phyloP scores from a whole-genome alignment of 2,329 filamentous ascomycete genomes.

The Sporothrix phasma region DNA sequence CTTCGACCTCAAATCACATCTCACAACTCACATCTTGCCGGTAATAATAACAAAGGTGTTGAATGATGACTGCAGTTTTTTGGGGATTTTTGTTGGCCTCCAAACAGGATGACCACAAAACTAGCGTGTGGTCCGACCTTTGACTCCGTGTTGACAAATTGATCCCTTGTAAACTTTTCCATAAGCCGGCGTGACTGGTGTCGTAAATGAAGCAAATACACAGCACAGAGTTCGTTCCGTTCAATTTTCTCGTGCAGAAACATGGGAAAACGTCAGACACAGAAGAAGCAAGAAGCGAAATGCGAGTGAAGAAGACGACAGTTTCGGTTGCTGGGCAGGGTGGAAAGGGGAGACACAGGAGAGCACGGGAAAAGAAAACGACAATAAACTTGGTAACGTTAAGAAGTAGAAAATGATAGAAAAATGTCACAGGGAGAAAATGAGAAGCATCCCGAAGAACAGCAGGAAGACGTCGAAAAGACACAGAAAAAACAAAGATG shows the following conservation, averaged over 20 bases:
- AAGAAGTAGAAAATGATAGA: background rate
- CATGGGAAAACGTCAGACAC: background rate
- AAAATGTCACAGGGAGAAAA: background rate
- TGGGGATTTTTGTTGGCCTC: conserved; percentile 7
- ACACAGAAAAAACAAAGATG: conserved; percentile 18
- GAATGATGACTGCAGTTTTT: background rate
- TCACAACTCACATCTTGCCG: background rate
- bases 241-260: conserved; percentile 5
- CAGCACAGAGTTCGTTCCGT: conserved; percentile 8
- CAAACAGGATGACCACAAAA: background rate
- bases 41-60: background rate
- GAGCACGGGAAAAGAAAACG: conserved; percentile 1
- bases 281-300: conserved; percentile 14
- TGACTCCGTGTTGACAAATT: conserved; percentile 20
- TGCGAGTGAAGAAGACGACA: background rate
- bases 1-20: background rate
- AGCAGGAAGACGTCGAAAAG: conserved; percentile 18
- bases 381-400: conserved; percentile 10
- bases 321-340: background rate
- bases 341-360: background rate
- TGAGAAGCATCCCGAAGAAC: conserved; percentile 9
- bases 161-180: conserved; percentile 17
- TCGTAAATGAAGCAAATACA: conserved; percentile 2
- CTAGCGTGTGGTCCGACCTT: conserved; percentile 13
- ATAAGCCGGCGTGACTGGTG: conserved; percentile 12